phyloP scores from a whole-genome alignment of 2,329 filamentous ascomycete genomes.

The Aspergillus sp. region DNA sequence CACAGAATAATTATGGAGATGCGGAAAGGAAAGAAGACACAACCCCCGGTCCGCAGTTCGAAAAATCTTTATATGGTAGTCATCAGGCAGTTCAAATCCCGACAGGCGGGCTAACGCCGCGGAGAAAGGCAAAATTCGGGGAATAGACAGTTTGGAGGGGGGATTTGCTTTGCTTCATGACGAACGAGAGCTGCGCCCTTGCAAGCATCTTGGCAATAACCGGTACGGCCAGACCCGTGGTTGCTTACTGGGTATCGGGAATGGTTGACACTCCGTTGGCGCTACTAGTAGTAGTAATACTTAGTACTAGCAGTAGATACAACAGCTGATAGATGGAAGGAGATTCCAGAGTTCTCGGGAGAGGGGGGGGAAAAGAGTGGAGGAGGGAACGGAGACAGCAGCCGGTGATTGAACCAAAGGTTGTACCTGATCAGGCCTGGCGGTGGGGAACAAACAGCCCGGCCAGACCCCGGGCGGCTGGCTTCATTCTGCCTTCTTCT shows the following conservation, averaged over 20 bases:
- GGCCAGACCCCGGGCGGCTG: not conserved
- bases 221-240: too few species aligned
- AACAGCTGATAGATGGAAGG: not conserved
- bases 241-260: too few species aligned
- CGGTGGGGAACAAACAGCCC: not conserved
- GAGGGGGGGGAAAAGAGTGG: not conserved
- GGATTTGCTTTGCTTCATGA: too few species aligned
- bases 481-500: not conserved
- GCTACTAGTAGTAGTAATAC: too few species aligned
- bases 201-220: too few species aligned
- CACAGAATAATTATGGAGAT: not conserved
- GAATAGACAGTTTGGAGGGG: too few species aligned
- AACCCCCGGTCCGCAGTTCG: not conserved
- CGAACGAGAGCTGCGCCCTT: too few species aligned
- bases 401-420: not conserved
- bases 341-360: not conserved
- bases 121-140: too few species aligned
- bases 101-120: not conserved
- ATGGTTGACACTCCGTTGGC: too few species aligned
- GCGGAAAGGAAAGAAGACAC: too few species aligned
- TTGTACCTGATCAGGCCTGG: not conserved
- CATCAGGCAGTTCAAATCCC: not conserved
- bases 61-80: not conserved
- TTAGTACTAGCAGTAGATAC: not conserved
- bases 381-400: too few species aligned